Evolutionary conservation across 768 basidiomycete species (phyloP).

Genomic region (Rhodosporidiobolus sp.): DNA sequence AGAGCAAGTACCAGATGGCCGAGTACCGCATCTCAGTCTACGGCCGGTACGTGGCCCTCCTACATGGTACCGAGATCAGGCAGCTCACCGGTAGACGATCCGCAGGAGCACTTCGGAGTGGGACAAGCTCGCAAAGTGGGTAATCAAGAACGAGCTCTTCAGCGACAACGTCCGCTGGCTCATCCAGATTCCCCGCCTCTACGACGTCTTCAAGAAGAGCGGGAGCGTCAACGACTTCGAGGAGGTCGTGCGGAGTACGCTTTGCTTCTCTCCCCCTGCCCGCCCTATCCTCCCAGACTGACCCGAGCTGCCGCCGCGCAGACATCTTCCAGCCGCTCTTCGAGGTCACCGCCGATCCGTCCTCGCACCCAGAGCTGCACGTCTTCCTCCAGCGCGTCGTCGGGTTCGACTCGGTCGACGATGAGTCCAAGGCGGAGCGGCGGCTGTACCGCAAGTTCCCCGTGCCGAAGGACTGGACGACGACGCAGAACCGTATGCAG

Average conservation of each 20-base stretch:
- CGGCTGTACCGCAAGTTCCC: conserved; percentile 71
- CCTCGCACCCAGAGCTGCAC: conserved; percentile 86
- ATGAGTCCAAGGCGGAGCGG: conserved; percentile 90
- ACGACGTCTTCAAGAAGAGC: conserved; percentile 89
- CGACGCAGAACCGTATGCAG: conserved; percentile 83
- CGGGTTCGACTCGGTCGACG: conserved; percentile 98
- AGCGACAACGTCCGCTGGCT: conserved; percentile 99
- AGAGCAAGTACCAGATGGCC: conserved; percentile 94
- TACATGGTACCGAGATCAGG: too few relatives aligned
- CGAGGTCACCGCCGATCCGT: conserved; percentile 90
- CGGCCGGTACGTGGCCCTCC: conserved; percentile 56
- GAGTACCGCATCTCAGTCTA: conserved; percentile 98
- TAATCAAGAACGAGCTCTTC: conserved; percentile 83
- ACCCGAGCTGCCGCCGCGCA: conserved; percentile 45
- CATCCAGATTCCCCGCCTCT: conserved; percentile 88
- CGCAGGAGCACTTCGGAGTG: conserved; percentile 62
- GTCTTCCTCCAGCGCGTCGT: conserved; percentile 90
- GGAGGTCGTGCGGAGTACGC: conserved; percentile 82
- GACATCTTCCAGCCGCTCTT: conserved; percentile 91
- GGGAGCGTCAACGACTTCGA: conserved; percentile 81
- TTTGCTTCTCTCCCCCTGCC: neutral
- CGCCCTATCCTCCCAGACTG: neutral
- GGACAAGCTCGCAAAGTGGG: conserved; percentile 98
- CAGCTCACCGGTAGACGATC: too few relatives aligned
- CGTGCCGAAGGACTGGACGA: conserved; percentile 77